A percentile compares a stretch with the other conserved stretches of the same genome.
Conservation (phyloP, 768 basidiomycete species). For the Sarcomyxa edulis region DNA sequence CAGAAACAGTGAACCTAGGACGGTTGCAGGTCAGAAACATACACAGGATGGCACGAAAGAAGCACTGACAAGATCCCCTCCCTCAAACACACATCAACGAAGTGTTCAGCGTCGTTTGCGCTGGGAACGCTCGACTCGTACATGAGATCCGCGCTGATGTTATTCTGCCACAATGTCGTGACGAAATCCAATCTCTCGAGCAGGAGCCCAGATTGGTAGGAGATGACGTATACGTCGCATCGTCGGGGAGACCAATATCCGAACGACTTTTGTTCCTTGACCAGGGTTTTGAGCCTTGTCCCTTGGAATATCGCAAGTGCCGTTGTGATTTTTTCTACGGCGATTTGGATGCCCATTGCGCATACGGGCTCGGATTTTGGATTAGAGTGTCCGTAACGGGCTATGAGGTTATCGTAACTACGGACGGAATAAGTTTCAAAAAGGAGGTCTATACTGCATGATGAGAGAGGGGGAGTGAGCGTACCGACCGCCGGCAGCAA, state of each 20-base stretch:
- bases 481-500: constrained; percentile 81
- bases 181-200: constrained; percentile 77
- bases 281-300: constrained; percentile 58
- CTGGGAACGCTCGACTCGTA: constrained; percentile 69
- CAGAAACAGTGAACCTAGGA: constrained; percentile 36
- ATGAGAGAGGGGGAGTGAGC: constrained; percentile 10
- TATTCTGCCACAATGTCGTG: constrained; percentile 71
- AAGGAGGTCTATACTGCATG: too few species aligned
- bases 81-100: constrained; percentile 64
- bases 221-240: constrained; percentile 84
- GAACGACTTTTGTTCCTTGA: constrained; percentile 79
- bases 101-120: constrained; percentile 59
- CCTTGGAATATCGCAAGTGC: constrained; percentile 68
- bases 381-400: constrained; percentile 52
- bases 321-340: constrained; percentile 70
- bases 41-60: neutral
- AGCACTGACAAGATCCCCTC: constrained; percentile 77
- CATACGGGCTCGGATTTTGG: constrained; percentile 49
- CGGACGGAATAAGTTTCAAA: too few species aligned
- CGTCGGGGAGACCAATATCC: constrained; percentile 88
- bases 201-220: constrained; percentile 69
- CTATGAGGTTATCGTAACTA: constrained; percentile 73
- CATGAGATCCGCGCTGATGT: constrained; percentile 85
- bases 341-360: constrained; percentile 72
- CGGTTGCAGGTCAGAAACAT: neutral